Evolutionary conservation across 2,329 filamentous ascomycete species (phyloP).

Genomic region (Penicillium sp.): DNA sequence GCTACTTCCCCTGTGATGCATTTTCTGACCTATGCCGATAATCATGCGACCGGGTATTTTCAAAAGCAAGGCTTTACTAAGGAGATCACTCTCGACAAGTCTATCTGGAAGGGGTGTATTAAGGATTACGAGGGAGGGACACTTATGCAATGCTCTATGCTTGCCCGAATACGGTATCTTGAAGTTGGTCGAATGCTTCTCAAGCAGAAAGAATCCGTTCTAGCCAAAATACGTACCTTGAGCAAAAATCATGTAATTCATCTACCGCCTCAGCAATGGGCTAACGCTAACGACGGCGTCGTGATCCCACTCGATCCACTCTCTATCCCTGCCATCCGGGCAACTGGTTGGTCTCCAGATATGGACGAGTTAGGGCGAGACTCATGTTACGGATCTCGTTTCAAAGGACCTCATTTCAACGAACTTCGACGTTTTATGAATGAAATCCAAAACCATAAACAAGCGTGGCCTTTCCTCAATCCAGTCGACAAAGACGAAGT

Average conservation of each 20-base stretch:
- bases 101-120: constrained; percentile 98
- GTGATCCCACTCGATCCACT: constrained; percentile 77
- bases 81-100: constrained; percentile 87
- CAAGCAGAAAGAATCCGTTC: constrained; percentile 93
- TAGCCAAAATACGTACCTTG: constrained; percentile 90
- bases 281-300: constrained; percentile 52
- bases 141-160: constrained; percentile 98
- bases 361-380: constrained; percentile 98
- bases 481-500: constrained; percentile 95
- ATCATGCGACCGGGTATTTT: constrained; percentile 98
- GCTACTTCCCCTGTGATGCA: constrained; percentile 97
- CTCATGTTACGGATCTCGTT: constrained; percentile 73
- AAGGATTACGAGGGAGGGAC: constrained; percentile 99
- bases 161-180: constrained; percentile 89
- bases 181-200: constrained; percentile 89
- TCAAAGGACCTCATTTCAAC: constrained; percentile 70
- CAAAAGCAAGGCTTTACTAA: constrained; percentile 99
- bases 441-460: constrained; percentile 88
- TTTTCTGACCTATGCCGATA: constrained; percentile 97
- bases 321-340: constrained; percentile 81
- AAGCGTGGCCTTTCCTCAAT: constrained; percentile 89
- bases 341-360: constrained; percentile 89
- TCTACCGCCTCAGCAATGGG: constrained; percentile 80
- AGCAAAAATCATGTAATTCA: constrained; percentile 86
- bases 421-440: constrained; percentile 89